Evolutionary conservation across 2,329 filamentous ascomycete species (phyloP).

Genomic region (Cyphellophora attinorum): DNA sequence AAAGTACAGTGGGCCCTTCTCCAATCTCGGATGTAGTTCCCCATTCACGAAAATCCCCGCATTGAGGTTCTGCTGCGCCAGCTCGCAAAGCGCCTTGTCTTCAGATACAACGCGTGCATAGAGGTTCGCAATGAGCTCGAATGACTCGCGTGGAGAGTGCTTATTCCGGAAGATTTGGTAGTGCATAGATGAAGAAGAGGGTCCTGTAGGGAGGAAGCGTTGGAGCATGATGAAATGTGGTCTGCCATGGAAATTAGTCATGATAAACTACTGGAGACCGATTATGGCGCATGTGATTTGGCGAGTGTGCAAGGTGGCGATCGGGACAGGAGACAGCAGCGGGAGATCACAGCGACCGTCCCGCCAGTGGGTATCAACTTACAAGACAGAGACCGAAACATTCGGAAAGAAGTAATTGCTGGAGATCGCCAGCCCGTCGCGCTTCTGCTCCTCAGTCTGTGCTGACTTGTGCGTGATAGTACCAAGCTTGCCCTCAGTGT

Average conservation of each 20-base stretch:
- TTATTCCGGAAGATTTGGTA: slow-evolving; percentile 58
- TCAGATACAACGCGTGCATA: slow-evolving; percentile 57
- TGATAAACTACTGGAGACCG: background rate
- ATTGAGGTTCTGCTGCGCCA: slow-evolving; percentile 52
- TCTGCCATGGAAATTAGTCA: slow-evolving; percentile 20
- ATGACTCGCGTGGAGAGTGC: slow-evolving; percentile 47
- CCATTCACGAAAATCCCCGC: slow-evolving; percentile 53
- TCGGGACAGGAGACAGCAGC: too few relatives aligned
- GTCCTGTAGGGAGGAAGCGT: slow-evolving; percentile 47
- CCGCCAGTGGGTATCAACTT: too few relatives aligned
- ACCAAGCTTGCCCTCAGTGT: slow-evolving; percentile 42
- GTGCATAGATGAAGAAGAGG: slow-evolving; percentile 44
- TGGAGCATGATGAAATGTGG: slow-evolving; percentile 56
- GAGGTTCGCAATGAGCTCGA: slow-evolving; percentile 47
- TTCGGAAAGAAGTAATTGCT: slow-evolving; percentile 18
- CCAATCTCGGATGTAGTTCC: slow-evolving; percentile 51
- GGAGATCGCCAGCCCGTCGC: slow-evolving; percentile 9
- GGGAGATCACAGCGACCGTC: too few relatives aligned
- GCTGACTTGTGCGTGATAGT: slow-evolving; percentile 46
- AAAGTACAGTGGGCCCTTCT: slow-evolving; percentile 50
- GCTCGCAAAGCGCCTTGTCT: slow-evolving; percentile 52
- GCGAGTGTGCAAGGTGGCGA: too few relatives aligned
- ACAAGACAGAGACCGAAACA: slow-evolving; percentile 14
- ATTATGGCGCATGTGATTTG: too few relatives aligned
- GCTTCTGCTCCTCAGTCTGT: slow-evolving; percentile 12